Base-by-base conservation (phyloP, 169 alveolate genomes). In the Toxoplasma gondii region DNA sequence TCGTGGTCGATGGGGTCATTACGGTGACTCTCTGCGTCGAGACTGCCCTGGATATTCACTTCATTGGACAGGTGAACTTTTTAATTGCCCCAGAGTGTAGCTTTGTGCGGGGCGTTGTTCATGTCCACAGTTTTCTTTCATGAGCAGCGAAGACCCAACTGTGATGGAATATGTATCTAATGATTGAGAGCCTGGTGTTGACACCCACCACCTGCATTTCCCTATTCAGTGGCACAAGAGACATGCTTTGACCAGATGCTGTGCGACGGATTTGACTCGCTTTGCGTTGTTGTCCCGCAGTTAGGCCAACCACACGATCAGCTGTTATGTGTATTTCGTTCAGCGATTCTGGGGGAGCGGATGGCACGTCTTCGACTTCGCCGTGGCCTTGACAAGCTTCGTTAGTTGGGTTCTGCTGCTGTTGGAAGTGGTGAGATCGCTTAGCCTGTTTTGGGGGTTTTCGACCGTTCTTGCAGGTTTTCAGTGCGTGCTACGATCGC, bases 351-450 rank as follows among this genome's bases (percentile, higher is more conserved):
- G 94, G 94, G 69, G 78, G 0, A 92, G 92, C 53, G 94, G 94
- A 31, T 92, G 94, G 94, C 94, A 92, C 88, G 94, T 92, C 36
- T 92, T 92, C 45, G 94, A 92, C 78, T 92, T 92, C 87, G 91
- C 92, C 22, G 94, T 92, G 54, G 83, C 94, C 36, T 22, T 92
- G 45, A 88, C 88, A 36, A 81, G 94, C 45, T 81, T 92, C 36
- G 74, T 83, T 38, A 92, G 94, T 64, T 92, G 94, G 94, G 36
- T 92, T 29, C 92, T 92, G n/a, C 86, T 92, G n/a, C 94, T 92
- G 31, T 88, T 92, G 22, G 94, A 92, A 64, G 94, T 92, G 92
- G 94, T 92, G 36, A 92, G 94, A 10, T 1, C 70, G 80, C 53
- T 9, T 31, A 9, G 5, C 82, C 38, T 4, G 34, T 22, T 69